Percentiles rank a stretch among this genome's conserved stretches.
These are phyloP conservation scores for Lipomyces lipofer DNA, from an alignment of 805 yeast species.

Conservation along the genomic window DNA sequence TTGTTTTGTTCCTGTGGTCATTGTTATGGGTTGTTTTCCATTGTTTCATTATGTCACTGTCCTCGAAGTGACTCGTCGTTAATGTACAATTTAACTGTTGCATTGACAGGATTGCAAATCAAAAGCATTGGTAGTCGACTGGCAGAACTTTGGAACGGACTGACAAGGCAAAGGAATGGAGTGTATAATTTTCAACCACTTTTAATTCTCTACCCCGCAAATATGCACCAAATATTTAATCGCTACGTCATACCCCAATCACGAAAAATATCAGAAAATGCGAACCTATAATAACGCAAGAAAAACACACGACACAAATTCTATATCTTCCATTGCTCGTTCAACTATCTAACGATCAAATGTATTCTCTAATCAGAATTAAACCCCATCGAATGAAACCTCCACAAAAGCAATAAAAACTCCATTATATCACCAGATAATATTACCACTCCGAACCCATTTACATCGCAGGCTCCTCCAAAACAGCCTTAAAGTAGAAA, in stretches of 20 bases:
- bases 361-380: no score
- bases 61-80: background rate
- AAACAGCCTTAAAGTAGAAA: slow-evolving; percentile 57
- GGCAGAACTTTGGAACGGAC: background rate
- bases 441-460: background rate
- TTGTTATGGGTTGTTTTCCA: background rate
- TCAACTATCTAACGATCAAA: no score
- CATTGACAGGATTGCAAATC: background rate
- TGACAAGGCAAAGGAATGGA: no score
- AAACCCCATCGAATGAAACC: background rate
- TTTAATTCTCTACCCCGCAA: slow-evolving; percentile 7
- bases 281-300: no score
- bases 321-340: background rate
- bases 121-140: background rate
- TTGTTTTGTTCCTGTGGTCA: background rate
- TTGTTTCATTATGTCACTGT: background rate
- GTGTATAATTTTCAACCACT: slow-evolving; percentile 22
- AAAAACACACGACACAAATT: no score
- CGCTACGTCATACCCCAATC: background rate
- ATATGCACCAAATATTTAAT: background rate
- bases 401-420: background rate
- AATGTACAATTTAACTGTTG: background rate
- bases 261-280: background rate
- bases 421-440: background rate
- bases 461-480: slow-evolving; percentile 31